Base-by-base conservation (phyloP, 2,329 filamentous ascomycete species). In the Pezicula carpinea region DNA sequence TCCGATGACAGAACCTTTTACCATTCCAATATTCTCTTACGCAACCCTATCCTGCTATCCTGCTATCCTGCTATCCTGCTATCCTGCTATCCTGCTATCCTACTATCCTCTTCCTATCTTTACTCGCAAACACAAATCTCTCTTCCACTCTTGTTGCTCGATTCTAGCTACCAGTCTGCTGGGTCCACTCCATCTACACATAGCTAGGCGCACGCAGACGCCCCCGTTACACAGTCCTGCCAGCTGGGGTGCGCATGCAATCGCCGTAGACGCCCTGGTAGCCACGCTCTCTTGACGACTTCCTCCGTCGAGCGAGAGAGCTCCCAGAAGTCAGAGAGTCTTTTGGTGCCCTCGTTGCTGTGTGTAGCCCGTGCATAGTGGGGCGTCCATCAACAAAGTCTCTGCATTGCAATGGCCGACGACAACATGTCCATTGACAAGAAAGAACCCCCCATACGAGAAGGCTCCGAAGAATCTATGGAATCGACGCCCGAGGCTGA, bases 391-490 rank as follows among this genome's bases (percentile, higher is more conserved):
- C 21, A 40, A 29, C 38, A 40, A n/a, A 40, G 38, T 40, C 21
- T 29, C 38, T 22, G 38, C 38, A 40, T 10, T 15, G 51, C 53
- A 49, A 84, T 84, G 79, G 77, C 78, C 69, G 79, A 82, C 68
- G 79, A 82, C 68, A 79, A 72, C 58, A 85, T 83, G 81, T 83
- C 80, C 57, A 79, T 83, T 66, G 79, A 83, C 64, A 75, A 77
- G 65, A 77, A 78, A 67, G 76, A 75, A 64, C 68, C 67, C 47
- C 65, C 68, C n/a, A n/a, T n/a, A 58, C 74, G 77, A 64, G 77
- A 82, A 53, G 77, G 80, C 53, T 79, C 76, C 52, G 79, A 82
- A 50, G 81, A 83, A 52, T 83, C 80, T 46, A 68, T 74, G 60
- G 76, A 71, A 53, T 54, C 80, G 38, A 80, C 77, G 53, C 77